phyloP scores from a whole-genome alignment of 2,329 filamentous ascomycete genomes.

The Dactylellina haptotyla region DNA sequence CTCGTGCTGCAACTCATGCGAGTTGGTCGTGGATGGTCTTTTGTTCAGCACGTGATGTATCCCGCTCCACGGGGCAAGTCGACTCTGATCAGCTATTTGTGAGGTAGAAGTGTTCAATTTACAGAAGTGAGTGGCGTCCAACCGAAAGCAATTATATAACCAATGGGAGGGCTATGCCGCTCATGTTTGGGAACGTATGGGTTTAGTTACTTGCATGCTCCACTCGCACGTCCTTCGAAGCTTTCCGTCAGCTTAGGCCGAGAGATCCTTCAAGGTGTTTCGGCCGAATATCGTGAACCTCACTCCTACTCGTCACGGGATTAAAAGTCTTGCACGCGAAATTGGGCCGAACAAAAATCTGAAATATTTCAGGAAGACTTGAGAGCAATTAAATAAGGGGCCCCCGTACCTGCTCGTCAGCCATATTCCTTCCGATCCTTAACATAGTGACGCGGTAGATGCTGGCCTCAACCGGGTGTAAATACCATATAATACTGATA shows the following conservation, averaged over 20 bases:
- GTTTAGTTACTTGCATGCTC: background rate
- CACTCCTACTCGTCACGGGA: constrained; percentile 27
- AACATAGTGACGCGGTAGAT: too few species aligned
- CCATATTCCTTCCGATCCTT: too few species aligned
- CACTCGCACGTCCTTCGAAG: background rate
- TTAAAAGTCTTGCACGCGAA: constrained; percentile 21
- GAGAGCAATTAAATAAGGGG: background rate
- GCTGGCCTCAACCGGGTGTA: too few species aligned
- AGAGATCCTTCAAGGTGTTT: constrained; percentile 16
- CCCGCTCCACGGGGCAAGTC: too few species aligned
- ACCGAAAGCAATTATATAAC: too few species aligned
- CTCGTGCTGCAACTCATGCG: background rate
- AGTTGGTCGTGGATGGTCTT: too few species aligned
- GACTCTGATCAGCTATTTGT: too few species aligned
- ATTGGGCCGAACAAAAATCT: background rate
- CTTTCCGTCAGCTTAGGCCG: background rate
- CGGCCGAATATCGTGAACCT: constrained; percentile 24
- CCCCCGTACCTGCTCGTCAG: too few species aligned
- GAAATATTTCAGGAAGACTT: background rate
- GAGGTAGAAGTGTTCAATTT: too few species aligned
- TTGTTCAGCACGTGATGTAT: background rate
- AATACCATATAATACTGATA: too few species aligned
- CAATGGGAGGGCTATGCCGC: too few species aligned
- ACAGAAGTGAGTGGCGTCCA: too few species aligned
- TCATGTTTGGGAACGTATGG: background rate